Conservation (phyloP, 2,329 filamentous ascomycete species). For the Pseudophaeomoniella oleicola region DNA sequence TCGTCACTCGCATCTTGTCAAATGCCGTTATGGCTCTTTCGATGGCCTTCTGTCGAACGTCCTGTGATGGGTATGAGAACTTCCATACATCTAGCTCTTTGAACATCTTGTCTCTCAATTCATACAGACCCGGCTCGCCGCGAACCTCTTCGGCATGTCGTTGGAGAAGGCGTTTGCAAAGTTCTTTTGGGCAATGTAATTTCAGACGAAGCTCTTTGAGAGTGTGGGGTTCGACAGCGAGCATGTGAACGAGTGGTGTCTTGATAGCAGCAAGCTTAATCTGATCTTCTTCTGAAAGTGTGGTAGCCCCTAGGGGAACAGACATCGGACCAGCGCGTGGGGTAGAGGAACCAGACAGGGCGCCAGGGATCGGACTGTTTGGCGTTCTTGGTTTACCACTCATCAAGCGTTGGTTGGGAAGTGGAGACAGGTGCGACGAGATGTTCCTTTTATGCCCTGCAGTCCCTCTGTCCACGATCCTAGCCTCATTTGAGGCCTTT, state of each 20-base stretch:
- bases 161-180: conserved; percentile 30
- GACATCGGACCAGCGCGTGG: conserved; percentile 28
- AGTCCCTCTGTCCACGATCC: conserved; percentile 19
- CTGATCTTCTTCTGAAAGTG: conserved; percentile 10
- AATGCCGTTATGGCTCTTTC: conserved; percentile 49
- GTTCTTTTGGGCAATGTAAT: conserved; percentile 32
- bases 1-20: conserved; percentile 45
- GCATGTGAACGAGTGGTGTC: conserved; percentile 33
- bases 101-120: conserved; percentile 43
- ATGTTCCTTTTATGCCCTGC: background rate
- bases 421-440: conserved; percentile 9
- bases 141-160: conserved; percentile 39
- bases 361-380: conserved; percentile 25
- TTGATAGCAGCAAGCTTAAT: conserved; percentile 28
- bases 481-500: conserved; percentile 44
- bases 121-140: conserved; percentile 33
- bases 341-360: conserved; percentile 22
- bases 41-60: conserved; percentile 44
- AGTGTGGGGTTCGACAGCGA: conserved; percentile 37
- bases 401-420: conserved; percentile 18
- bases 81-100: conserved; percentile 48
- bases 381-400: conserved; percentile 23
- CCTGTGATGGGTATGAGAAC: conserved; percentile 40
- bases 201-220: conserved; percentile 30
- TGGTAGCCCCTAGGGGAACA: conserved; percentile 19